Evolutionary conservation across 2,329 filamentous ascomycete genomes (phyloP), one percentile per base, ranked within the genome.

Genomic region (Venturia asperata): DNA sequence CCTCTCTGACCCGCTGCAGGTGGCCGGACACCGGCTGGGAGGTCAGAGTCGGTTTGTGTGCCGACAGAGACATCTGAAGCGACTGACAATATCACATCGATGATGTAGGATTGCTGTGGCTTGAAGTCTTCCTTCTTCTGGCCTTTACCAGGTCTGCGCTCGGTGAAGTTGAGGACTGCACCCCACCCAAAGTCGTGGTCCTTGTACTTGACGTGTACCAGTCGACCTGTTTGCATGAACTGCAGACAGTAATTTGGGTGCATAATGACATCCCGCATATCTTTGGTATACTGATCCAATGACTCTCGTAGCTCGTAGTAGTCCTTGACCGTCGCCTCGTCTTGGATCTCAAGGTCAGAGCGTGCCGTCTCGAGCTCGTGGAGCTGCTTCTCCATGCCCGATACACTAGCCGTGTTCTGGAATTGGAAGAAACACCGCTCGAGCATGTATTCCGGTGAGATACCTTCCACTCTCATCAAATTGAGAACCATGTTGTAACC

Each of bases 401-500:
- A 89, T 10, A 97, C 91, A 70, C 89, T 92, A 13, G 93, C 90
- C 1, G 91, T 91, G 71, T 96, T 97, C 75, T 99, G 94, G 78
- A 99, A 99, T 76, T 99, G 94, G 76, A 91, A 95, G 80, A 99
- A 99, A 74, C 94, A 99, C 70, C 89, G 86, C 79, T 97, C 92
- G n/a, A 99, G 81, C 94, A 99, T 99, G 73, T 91, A 97, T 72
- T 99, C 93, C 1, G 95, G 94, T 10, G 92, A 97, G 62, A 99
- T 96, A n/a, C 92, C 93, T 75, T 99, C 94, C n/a, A 99, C 93
- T 77, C 94, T 85, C 76, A 97, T 88, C 67, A 99, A 79, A 73
- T 99, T 99, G 66, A 99, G 82, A 73, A 99, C 91, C 94, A 99
- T 99, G 79, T 99, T 99, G 82, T 99, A 99, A 41, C 94, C 92